Evolutionary conservation across 257 asterid species (phyloP).

Genomic region (Apocynum venetum): DNA sequence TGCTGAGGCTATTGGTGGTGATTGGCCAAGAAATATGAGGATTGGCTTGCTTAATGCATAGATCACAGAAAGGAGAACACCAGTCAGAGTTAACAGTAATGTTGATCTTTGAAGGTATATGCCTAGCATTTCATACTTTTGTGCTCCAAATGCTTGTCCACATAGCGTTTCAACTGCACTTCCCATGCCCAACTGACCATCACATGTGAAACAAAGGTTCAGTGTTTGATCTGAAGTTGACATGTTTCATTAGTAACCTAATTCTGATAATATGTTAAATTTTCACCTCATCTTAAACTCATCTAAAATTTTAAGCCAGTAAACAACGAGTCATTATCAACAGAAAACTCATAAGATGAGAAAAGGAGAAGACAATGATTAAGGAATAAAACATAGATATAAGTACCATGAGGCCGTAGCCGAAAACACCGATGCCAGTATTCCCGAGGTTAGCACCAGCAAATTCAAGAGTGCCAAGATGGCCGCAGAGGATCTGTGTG

Average conservation of each 20-base stretch:
- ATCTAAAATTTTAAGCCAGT: too few species aligned
- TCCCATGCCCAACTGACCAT: slow-evolving; percentile 29
- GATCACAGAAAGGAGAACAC: slow-evolving; percentile 14
- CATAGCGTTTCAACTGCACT: slow-evolving; percentile 34
- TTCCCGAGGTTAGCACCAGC: slow-evolving; percentile 28
- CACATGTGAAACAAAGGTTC: not conserved
- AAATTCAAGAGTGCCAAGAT: slow-evolving; percentile 28
- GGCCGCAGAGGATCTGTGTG: slow-evolving; percentile 24
- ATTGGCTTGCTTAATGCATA: slow-evolving; percentile 20
- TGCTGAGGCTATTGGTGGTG: slow-evolving; percentile 24
- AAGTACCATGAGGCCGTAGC: slow-evolving; percentile 28
- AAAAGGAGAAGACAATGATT: not conserved
- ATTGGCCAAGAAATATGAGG: slow-evolving; percentile 21
- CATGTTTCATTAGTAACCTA: too few species aligned
- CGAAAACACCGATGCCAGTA: slow-evolving; percentile 23
- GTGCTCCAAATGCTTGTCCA: slow-evolving; percentile 32
- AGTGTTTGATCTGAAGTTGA: too few species aligned
- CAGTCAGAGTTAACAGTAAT: slow-evolving; percentile 41
- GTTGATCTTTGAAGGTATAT: slow-evolving; percentile 31
- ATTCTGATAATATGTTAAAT: too few species aligned
- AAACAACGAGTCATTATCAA: too few species aligned
- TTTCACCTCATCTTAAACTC: too few species aligned
- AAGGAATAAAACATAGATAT: not conserved
- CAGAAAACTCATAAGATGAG: not conserved
- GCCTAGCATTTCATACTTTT: slow-evolving; percentile 26